phyloP scores from a whole-genome alignment of 345 rosid species.

The Cardamine resedifolia region DNA sequence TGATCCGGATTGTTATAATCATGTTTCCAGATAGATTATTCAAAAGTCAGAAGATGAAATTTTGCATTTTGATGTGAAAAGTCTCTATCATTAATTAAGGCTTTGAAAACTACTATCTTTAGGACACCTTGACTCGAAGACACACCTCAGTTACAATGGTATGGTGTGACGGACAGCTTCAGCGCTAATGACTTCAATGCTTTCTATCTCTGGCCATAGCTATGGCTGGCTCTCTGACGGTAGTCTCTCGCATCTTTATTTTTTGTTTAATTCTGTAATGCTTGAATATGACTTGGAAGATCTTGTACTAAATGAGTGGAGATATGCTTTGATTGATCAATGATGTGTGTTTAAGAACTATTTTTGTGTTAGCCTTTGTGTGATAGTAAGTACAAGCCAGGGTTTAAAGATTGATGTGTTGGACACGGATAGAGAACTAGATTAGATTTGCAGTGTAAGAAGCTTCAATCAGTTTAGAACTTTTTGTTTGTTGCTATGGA shows the following conservation, averaged over 20 bases:
- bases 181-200: slow-evolving; percentile 89
- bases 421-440: neutral
- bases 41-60: too few relatives aligned
- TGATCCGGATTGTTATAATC: too few relatives aligned
- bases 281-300: neutral
- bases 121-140: too few relatives aligned
- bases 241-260: slow-evolving; percentile 28
- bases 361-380: slow-evolving; percentile 7
- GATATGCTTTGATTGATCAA: slow-evolving; percentile 14
- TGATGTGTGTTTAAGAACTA: slow-evolving; percentile 4
- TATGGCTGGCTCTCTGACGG: slow-evolving; percentile 82
- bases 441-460: slow-evolving; percentile 5
- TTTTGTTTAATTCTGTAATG: neutral
- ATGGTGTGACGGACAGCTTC: slow-evolving; percentile 93
- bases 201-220: slow-evolving; percentile 56
- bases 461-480: neutral
- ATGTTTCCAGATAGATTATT: too few relatives aligned
- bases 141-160: too few relatives aligned
- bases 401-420: neutral
- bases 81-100: too few relatives aligned
- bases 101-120: too few relatives aligned
- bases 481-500: neutral
- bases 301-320: neutral
- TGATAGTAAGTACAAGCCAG: neutral
- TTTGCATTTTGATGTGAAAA: too few relatives aligned